Percentiles rank a stretch among this genome's conserved stretches.
These are phyloP conservation scores for Dacryopinax spathularia DNA, from an alignment of 768 basidiomycete species.

Conservation along the genomic window DNA sequence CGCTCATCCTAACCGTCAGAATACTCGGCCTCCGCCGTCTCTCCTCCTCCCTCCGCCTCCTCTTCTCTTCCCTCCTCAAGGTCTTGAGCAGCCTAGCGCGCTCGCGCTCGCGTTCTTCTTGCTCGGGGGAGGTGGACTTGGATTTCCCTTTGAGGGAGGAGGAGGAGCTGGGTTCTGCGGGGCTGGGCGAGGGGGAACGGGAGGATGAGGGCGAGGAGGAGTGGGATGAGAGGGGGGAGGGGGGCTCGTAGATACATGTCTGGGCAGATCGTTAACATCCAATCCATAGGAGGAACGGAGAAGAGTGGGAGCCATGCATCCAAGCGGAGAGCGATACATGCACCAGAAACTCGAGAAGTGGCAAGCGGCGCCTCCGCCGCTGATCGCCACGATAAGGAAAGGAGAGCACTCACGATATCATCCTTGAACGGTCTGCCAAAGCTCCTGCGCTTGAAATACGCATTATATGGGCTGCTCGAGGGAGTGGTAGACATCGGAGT, in stretches of 20 bases:
- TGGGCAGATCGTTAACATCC: neutral
- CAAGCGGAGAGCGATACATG: no score
- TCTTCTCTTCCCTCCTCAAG: neutral
- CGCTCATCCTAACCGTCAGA: neutral
- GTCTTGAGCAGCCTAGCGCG: neutral
- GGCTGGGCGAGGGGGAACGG: neutral
- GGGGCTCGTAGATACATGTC: neutral
- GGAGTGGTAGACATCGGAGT: neutral
- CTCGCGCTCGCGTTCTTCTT: neutral
- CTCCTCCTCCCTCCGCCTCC: neutral
- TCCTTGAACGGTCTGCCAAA: conserved; percentile 3
- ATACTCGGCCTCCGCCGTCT: neutral
- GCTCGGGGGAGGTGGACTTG: neutral
- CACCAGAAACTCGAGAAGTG: neutral
- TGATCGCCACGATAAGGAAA: neutral
- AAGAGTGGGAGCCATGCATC: neutral
- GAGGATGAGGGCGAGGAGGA: neutral
- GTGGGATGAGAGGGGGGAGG: neutral
- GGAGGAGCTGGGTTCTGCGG: neutral
- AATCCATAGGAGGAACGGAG: neutral
- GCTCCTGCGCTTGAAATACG: neutral
- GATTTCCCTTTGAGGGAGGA: neutral
- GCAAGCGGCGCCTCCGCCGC: neutral
- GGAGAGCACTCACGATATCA: conserved; percentile 7
- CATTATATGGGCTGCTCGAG: neutral